Evolutionary conservation across 106 monocot species (phyloP), one percentile per base, ranked within the genome.

Genomic region (Dactylorhiza incarnata): DNA sequence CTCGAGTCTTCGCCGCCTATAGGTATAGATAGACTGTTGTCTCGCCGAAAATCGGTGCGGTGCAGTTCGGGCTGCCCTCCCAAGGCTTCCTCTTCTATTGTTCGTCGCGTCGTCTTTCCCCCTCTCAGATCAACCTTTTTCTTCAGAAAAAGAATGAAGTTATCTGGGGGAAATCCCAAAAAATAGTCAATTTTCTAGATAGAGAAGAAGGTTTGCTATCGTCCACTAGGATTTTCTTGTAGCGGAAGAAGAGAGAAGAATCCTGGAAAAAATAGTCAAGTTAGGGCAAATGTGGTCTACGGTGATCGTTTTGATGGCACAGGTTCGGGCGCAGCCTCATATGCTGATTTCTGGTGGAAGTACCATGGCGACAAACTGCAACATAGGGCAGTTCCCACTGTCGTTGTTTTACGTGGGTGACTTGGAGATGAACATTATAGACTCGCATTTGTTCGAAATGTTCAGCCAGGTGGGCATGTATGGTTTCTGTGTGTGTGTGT

Each of bases 321-420:
- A 54, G 12, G 37, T 74, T 1, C 74, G 53, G 49, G 74, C 53
- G 15, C 74, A 54, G 74, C 53, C 53, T 7, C 74, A 74, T 52
- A 29, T 49, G 53, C 29, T 29, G 37, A 53, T 49, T 72, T 72
- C 74, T 8, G 74, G 74, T 26, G 74, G 49, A 25, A 50, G 17
- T 22, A 12, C 53, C 15, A 29, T n/a, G 54, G 74, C 37, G 25
- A 15, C 74, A 16, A 54, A 58, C 45, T 71, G 54, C 62, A 75
- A 47, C 43, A 66, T 48, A 62, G 44, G 51, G 48, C 72, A 61
- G 46, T 46, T 53, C 23, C 61, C 79, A 5, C 22, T 79, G 68
- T 71, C 79, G 73, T 83, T 88, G 73, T 82, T 91, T 6, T 88
- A 88, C 78, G 88, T 88, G 12, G 91, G 91, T 23, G 88, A 91